Evolutionary conservation across 2,329 filamentous ascomycete species (phyloP), one percentile per base, ranked within the genome.

Genomic region (Uncinocarpus reesii): DNA sequence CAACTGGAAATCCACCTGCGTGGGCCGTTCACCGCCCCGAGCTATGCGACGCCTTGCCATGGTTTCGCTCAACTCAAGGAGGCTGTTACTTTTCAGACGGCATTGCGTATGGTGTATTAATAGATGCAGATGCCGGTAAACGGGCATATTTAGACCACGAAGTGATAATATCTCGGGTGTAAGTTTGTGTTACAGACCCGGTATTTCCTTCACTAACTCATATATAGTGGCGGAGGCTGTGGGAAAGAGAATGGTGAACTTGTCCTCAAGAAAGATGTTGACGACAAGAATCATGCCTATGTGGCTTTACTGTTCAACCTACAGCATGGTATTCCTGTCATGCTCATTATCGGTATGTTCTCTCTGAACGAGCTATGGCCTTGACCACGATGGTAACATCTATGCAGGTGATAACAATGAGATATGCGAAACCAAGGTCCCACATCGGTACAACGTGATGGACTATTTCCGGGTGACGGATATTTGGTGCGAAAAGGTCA

Each of bases 381-480:
- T 28, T 8, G 3, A 16, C 21, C 28, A 1, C 11, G 16, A 20
- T 28, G n/a, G 23, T 51, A 42, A 48, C 18, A n/a, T 45, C 7
- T 42, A 65, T 32, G 51, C 58, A 73, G 80, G 82, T 1, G 61
- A 72, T 13, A 61, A 72, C 46, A 77, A 80, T 52, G 59, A 61
- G 2, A 60, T 71, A 18, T 68, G 74, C 15, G 68, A 71, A 0
- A 71, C 70, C 1, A 65, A 69, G 21, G 66, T 81, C 6, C 74
- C 76, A 0, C 71, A 81, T 49, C 66, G 72, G 0, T 87, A 80
- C 56, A 79, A 75, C 48, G 78, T 86, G 0, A 68, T 88, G 35
- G 81, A 72, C n/a, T 80, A 73, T 61, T 88, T 85, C 60, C 77
- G 80, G 42, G 68, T 84, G 10, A 83, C 81, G 0, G 69, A 82